Evolutionary conservation across 345 rosid genomes (phyloP).

Genomic region (Barbarea vulgaris): DNA sequence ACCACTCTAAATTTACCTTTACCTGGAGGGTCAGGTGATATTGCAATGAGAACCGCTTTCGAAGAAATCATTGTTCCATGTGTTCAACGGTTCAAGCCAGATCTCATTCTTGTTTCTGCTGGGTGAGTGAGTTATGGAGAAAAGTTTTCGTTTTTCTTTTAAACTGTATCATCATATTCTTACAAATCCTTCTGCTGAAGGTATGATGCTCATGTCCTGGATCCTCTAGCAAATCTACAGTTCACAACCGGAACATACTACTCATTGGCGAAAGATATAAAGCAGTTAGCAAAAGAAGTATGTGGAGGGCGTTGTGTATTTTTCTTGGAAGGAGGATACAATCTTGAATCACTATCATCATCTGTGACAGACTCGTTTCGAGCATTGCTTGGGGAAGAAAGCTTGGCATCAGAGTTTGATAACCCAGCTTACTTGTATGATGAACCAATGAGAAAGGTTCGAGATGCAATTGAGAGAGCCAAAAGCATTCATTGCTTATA

Average conservation of each 20-base stretch:
- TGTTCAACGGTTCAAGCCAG: conserved; percentile 90
- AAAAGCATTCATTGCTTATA: conserved; percentile 74
- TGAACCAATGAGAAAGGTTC: conserved; percentile 72
- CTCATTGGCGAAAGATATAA: conserved; percentile 69
- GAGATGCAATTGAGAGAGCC: conserved; percentile 68
- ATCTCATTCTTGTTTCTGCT: conserved; percentile 93
- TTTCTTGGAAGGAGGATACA: conserved; percentile 96
- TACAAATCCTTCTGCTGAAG: conserved; percentile 35
- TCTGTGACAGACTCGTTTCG: conserved; percentile 86
- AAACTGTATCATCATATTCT: not conserved
- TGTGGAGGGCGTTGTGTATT: conserved; percentile 89
- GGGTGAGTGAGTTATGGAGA: conserved; percentile 61
- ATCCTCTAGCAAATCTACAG: conserved; percentile 83
- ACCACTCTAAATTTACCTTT: conserved; percentile 81
- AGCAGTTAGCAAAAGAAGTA: conserved; percentile 76
- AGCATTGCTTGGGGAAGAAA: conserved; percentile 80
- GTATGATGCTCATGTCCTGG: conserved; percentile 89
- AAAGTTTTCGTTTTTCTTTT: not conserved
- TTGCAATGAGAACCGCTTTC: conserved; percentile 77
- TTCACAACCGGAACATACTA: conserved; percentile 87
- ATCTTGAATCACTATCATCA: conserved; percentile 79
- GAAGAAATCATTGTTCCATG: conserved; percentile 88
- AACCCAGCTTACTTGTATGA: conserved; percentile 80
- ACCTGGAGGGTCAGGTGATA: conserved; percentile 96
- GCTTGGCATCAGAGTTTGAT: conserved; percentile 76